Evolutionary conservation across 2,329 filamentous ascomycete species (phyloP).

Genomic region (Aschersonia sp.): DNA sequence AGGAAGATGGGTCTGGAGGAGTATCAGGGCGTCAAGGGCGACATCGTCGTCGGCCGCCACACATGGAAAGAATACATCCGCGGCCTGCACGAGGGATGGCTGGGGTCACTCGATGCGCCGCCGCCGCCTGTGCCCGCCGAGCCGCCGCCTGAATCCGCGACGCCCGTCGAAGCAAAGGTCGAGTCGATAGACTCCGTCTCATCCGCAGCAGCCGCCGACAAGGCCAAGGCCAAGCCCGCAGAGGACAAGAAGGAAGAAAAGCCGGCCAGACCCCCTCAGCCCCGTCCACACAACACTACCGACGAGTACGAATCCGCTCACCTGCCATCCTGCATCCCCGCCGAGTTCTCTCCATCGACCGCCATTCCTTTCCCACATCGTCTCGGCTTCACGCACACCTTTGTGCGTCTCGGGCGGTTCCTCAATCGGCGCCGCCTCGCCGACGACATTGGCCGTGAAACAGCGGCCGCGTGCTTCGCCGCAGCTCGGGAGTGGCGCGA

Average conservation of each 20-base stretch:
- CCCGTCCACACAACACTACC: slow-evolving; percentile 59
- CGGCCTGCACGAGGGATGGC: slow-evolving; percentile 89
- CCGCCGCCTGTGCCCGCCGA: slow-evolving; percentile 12
- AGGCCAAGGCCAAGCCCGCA: slow-evolving; percentile 15
- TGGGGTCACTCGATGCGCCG: slow-evolving; percentile 65
- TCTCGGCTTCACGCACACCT: slow-evolving; percentile 83
- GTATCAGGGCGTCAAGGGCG: slow-evolving; percentile 62
- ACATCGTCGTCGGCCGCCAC: slow-evolving; percentile 79
- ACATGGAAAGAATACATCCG: slow-evolving; percentile 96
- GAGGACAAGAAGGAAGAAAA: slow-evolving; percentile 31
- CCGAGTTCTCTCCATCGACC: slow-evolving; percentile 56
- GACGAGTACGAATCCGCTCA: slow-evolving; percentile 53
- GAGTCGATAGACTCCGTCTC: slow-evolving; percentile 6
- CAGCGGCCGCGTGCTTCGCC: slow-evolving; percentile 69
- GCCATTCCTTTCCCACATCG: slow-evolving; percentile 74
- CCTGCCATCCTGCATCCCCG: slow-evolving; percentile 52
- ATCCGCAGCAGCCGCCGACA: slow-evolving; percentile 6
- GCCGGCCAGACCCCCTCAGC: slow-evolving; percentile 44
- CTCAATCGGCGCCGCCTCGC: slow-evolving; percentile 74
- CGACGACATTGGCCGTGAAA: slow-evolving; percentile 74
- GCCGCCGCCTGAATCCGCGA: slow-evolving; percentile 9
- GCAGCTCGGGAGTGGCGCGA: slow-evolving; percentile 35
- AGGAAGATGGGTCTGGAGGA: slow-evolving; percentile 52
- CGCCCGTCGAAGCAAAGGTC: slow-evolving; percentile 8
- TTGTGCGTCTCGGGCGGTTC: slow-evolving; percentile 74